phyloP scores from a whole-genome alignment of 768 basidiomycete genomes.

The Boletus insuetus region DNA sequence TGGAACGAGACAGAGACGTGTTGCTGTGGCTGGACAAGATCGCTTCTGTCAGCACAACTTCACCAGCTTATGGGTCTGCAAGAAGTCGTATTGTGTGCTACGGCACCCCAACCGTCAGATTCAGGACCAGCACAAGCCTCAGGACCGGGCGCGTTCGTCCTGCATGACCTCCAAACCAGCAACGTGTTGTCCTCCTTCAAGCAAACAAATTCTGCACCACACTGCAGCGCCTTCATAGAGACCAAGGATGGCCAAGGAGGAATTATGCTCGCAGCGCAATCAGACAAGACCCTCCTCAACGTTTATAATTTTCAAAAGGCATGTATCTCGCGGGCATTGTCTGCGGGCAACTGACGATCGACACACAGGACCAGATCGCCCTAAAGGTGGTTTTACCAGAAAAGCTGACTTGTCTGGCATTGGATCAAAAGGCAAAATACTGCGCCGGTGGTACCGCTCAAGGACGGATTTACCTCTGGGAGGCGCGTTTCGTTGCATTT shows the following conservation, averaged over 20 bases:
- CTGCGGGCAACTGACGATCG: not conserved
- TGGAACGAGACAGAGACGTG: not conserved
- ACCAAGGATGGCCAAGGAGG: slow-evolving; percentile 77
- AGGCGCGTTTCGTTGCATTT: slow-evolving; percentile 54
- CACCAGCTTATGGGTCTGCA: slow-evolving; percentile 52
- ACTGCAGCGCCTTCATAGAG: slow-evolving; percentile 67
- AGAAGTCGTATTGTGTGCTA: slow-evolving; percentile 65
- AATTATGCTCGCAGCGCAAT: slow-evolving; percentile 78
- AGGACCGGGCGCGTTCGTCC: slow-evolving; percentile 61
- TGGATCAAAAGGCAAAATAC: slow-evolving; percentile 69
- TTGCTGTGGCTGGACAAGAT: slow-evolving; percentile 16
- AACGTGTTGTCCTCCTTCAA: slow-evolving; percentile 82
- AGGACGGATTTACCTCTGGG: slow-evolving; percentile 94
- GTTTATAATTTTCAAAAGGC: slow-evolving; percentile 96
- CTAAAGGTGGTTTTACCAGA: slow-evolving; percentile 88
- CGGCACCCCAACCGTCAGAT: slow-evolving; percentile 43
- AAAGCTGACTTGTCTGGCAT: slow-evolving; percentile 75
- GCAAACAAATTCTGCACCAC: slow-evolving; percentile 63
- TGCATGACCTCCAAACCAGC: slow-evolving; percentile 84
- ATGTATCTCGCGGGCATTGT: slow-evolving; percentile 10
- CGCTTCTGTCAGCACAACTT: not conserved
- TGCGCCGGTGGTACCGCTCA: slow-evolving; percentile 87
- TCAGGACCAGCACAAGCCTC: slow-evolving; percentile 37
- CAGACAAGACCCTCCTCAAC: slow-evolving; percentile 84
- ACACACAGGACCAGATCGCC: slow-evolving; percentile 78